These are phyloP conservation scores for Neophaeococcomyces aloes DNA, from an alignment of 2,329 filamentous ascomycete species.

Conservation along the genomic window DNA sequence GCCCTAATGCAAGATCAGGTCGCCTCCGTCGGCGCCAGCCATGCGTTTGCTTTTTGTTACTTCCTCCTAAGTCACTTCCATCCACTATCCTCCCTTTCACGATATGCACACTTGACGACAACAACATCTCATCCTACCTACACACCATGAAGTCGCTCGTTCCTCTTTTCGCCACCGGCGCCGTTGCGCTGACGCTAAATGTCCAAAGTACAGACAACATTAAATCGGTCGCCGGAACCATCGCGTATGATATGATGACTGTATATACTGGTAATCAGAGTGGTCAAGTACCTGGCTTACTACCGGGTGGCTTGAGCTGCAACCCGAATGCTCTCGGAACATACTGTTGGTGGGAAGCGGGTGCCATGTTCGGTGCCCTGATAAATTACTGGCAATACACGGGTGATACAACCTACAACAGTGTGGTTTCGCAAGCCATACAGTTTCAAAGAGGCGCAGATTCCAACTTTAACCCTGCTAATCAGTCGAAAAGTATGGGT, in stretches of 20 bases:
- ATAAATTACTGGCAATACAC: slow-evolving; percentile 37
- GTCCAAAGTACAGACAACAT: slow-evolving; percentile 23
- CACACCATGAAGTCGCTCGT: slow-evolving; percentile 1
- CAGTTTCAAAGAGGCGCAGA: slow-evolving; percentile 30
- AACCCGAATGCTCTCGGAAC: slow-evolving; percentile 14
- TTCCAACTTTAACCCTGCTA: slow-evolving; percentile 33
- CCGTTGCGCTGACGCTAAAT: slow-evolving; percentile 8
- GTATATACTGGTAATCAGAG: slow-evolving; percentile 30
- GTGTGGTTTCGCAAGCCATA: slow-evolving; percentile 28
- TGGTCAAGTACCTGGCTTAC: slow-evolving; percentile 31
- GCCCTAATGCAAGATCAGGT: too few relatives aligned
- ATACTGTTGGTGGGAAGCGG: slow-evolving; percentile 37
- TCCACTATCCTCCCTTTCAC: too few relatives aligned
- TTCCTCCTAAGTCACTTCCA: too few relatives aligned
- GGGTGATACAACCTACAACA: slow-evolving; percentile 32
- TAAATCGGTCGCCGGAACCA: slow-evolving; percentile 27
- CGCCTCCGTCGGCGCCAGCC: too few relatives aligned
- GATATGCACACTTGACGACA: neutral
- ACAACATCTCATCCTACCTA: neutral
- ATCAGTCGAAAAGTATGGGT: slow-evolving; percentile 34
- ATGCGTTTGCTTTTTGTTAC: too few relatives aligned
- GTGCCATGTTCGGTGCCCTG: slow-evolving; percentile 33
- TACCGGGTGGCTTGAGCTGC: slow-evolving; percentile 28
- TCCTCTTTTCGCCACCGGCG: neutral
- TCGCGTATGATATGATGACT: slow-evolving; percentile 31